Conservation (phyloP, 225 moss, liverwort and hornwort species). For the Neckera pumila region DNA sequence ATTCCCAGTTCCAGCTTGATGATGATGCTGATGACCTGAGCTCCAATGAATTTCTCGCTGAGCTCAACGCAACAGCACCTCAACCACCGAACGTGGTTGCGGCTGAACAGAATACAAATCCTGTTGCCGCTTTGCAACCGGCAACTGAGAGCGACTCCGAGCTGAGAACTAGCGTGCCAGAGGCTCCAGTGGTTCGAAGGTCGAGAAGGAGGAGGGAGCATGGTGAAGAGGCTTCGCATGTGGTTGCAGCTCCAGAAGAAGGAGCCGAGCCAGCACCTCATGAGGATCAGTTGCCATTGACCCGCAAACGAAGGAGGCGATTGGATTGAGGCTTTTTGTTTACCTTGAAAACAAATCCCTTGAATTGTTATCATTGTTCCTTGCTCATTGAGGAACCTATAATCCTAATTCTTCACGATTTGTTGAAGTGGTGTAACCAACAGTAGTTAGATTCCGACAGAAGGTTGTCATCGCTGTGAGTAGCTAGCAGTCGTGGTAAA, state of each 20-base stretch:
- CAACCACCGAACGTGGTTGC: not conserved
- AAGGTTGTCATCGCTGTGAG: not conserved
- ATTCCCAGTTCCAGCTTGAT: not conserved
- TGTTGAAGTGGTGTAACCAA: not conserved
- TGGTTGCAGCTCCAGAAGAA: slow-evolving; percentile 7
- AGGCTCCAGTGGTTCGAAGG: slow-evolving; percentile 5
- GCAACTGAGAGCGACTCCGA: not conserved
- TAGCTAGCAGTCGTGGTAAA: not conserved
- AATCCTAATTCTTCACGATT: not conserved
- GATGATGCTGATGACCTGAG: not conserved
- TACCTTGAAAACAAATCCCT: not conserved
- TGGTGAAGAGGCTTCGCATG: slow-evolving; percentile 15
- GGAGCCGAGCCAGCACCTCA: not conserved
- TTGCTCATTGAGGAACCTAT: not conserved
- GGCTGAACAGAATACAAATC: slow-evolving; percentile 4
- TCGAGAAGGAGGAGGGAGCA: slow-evolving; percentile 20
- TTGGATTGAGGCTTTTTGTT: not conserved
- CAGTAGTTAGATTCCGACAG: not conserved
- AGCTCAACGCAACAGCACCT: not conserved
- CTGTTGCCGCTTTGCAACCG: not conserved
- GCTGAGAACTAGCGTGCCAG: not conserved
- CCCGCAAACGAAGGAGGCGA: slow-evolving; percentile 18
- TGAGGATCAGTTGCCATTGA: slow-evolving; percentile 11
- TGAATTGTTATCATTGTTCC: not conserved
- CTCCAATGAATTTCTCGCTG: not conserved